Percentiles rank a stretch among this genome's conserved stretches.
phyloP scores from a whole-genome alignment of 2,329 filamentous ascomycete genomes.

The Fulvia fulva region DNA sequence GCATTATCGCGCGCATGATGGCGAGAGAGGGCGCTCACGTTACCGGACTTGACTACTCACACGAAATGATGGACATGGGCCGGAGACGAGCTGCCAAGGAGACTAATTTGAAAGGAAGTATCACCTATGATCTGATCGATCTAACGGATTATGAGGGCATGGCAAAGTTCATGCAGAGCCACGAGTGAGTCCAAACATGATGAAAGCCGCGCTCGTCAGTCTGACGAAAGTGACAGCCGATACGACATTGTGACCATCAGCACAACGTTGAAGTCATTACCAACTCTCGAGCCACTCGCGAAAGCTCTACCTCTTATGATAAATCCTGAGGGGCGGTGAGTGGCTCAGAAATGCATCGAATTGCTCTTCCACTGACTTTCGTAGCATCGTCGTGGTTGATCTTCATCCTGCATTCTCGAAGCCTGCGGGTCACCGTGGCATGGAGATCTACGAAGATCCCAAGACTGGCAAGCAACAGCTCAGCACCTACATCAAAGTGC shows the following conservation, averaged over 20 bases:
- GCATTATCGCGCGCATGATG: constrained; percentile 47
- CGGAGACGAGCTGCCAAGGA: constrained; percentile 19
- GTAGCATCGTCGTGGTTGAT: constrained; percentile 39
- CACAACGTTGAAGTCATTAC: constrained; percentile 47
- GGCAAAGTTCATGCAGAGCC: constrained; percentile 26
- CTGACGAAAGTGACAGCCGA: constrained; percentile 20
- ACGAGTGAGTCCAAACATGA: constrained; percentile 11
- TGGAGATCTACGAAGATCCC: constrained; percentile 39
- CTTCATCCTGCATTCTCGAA: constrained; percentile 52
- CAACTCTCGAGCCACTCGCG: constrained; percentile 42
- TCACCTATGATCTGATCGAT: constrained; percentile 37
- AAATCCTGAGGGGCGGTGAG: constrained; percentile 33
- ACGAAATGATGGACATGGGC: constrained; percentile 41
- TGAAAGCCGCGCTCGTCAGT: background rate
- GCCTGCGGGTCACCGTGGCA: constrained; percentile 38
- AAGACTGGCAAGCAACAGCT: constrained; percentile 37
- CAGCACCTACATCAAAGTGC: constrained; percentile 38
- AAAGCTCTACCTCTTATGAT: constrained; percentile 41
- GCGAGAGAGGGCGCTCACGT: constrained; percentile 37
- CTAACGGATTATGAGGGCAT: constrained; percentile 37
- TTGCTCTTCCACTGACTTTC: background rate
- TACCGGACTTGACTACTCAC: constrained; percentile 45
- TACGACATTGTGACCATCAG: constrained; percentile 49
- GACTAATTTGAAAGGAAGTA: constrained; percentile 14
- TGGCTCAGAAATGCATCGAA: background rate